Evolutionary conservation across 352 stramenopile species (phyloP), one percentile per base, ranked within the genome.

Genomic region (Phytophthora palmivora): DNA sequence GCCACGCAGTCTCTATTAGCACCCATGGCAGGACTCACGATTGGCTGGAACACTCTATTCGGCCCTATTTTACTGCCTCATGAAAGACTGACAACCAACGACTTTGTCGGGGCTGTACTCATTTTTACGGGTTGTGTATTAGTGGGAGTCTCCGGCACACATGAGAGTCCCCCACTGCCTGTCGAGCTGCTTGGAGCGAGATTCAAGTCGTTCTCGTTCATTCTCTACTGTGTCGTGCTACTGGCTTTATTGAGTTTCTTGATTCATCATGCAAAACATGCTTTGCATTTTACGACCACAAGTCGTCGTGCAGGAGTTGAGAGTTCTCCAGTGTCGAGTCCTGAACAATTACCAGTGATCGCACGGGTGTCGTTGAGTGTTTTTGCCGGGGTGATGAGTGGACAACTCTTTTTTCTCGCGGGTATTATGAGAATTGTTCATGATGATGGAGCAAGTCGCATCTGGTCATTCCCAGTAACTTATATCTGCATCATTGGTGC

Each of bases 11-110:
- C 85, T 42, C 67, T 94, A 12, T 67, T 94, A 14, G 83, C 85
- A n/a, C 85, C 85, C 0, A 94, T 94, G 85, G 83, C 81, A 10
- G 85, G 85, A 1, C 76, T 94, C 44, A 91, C 83, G 8, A 90
- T 94, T 54, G 82, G 82, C 22, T 94, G 85, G 85, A 94, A 94
- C 65, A 92, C 84, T 41, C 69, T 92, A 21, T 77, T 94, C 38
- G 84, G 81, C 2, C 85, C 85, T 9, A 79, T 89, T 3, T 43
- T 94, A 24, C 64, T 94, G 15, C 80, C 82, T 6, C 75, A 90
- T 50, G 83, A 92, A 47, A 79, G 75, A 0, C 74, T 92, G 4
- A 88, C 76, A 28, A 91, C 76, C 41, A 82, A 90, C 63, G 85
- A 92, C 59, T 88, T 92, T 52, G 57, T 92, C 11, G 85, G 85